Conservation (phyloP, 345 rosid genomes). For the Eucalyptus regnans region DNA sequence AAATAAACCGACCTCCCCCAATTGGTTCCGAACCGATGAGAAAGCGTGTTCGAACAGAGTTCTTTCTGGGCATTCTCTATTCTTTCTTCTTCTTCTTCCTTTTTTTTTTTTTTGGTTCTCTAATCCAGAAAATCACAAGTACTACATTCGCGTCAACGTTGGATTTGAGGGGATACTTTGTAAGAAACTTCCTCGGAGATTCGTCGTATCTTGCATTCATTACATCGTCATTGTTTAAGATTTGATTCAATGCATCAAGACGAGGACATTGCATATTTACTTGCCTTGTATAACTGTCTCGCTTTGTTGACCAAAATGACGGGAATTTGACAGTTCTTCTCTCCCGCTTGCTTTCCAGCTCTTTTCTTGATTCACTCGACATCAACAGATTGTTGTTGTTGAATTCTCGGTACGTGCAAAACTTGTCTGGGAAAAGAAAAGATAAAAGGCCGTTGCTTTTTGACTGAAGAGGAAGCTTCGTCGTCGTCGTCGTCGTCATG, state of each 20-base stretch:
- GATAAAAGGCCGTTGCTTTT: background rate
- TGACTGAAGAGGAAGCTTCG: background rate
- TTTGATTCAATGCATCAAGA: background rate
- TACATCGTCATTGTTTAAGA: background rate
- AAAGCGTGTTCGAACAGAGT: background rate
- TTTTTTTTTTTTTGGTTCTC: background rate
- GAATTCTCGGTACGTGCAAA: background rate
- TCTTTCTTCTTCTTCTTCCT: background rate
- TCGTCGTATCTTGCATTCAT: background rate
- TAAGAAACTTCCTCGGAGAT: background rate
- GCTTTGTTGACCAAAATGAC: background rate
- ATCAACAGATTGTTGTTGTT: background rate
- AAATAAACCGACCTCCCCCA: rapidly evolving
- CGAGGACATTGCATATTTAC: background rate
- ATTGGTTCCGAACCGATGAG: background rate
- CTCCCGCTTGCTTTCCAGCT: background rate
- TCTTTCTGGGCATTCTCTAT: background rate
- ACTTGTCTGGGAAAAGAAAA: background rate
- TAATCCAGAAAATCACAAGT: background rate
- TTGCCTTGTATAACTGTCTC: background rate
- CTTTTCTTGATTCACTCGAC: background rate
- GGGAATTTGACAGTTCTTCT: background rate
- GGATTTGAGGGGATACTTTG: background rate
- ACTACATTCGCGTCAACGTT: background rate
- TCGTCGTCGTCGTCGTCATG: background rate